Percentiles rank a stretch among this genome's conserved stretches.
Evolutionary conservation across 805 yeast genomes (phyloP).

Genomic region (Candida hungchunana): DNA sequence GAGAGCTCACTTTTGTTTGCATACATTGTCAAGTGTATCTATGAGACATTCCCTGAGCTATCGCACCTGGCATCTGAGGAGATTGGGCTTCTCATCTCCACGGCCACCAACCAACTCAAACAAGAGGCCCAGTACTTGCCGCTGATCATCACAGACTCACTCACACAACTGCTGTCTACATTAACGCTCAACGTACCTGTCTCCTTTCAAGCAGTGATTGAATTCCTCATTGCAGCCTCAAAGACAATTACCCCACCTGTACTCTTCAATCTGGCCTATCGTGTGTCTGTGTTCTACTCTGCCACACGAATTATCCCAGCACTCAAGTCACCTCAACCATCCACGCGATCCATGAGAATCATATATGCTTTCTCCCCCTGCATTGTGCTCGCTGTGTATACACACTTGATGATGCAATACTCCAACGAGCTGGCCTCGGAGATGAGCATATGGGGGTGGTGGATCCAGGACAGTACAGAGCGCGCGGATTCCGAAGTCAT

Average conservation of each 20-base stretch:
- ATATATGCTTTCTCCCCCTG: conserved; percentile 91
- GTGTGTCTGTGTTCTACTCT: conserved; percentile 82
- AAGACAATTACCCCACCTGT: conserved; percentile 73
- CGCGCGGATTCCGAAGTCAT: conserved; percentile 22
- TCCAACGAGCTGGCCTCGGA: conserved; percentile 69
- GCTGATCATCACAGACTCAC: conserved; percentile 26
- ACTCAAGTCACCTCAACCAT: conserved; percentile 37
- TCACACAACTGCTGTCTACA: conserved; percentile 20
- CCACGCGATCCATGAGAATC: conserved; percentile 39
- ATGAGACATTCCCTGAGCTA: conserved; percentile 87
- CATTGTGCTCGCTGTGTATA: conserved; percentile 89
- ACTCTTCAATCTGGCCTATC: conserved; percentile 72
- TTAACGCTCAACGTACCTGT: conserved; percentile 24
- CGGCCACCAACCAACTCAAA: conserved; percentile 29
- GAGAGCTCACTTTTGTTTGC: conserved; percentile 85
- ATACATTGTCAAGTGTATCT: conserved; percentile 87
- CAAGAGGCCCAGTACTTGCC: conserved; percentile 31
- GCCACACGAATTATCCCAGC: conserved; percentile 94
- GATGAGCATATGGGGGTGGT: conserved; percentile 54
- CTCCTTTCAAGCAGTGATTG: conserved; percentile 31
- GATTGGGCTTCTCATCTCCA: conserved; percentile 35
- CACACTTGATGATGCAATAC: conserved; percentile 82
- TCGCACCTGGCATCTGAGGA: conserved; percentile 50
- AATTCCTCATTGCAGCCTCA: conserved; percentile 42
- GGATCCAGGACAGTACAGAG: conserved; percentile 26